phyloP scores from a whole-genome alignment of 148 eudicot genomes.

The Salicornia ramosissima region DNA sequence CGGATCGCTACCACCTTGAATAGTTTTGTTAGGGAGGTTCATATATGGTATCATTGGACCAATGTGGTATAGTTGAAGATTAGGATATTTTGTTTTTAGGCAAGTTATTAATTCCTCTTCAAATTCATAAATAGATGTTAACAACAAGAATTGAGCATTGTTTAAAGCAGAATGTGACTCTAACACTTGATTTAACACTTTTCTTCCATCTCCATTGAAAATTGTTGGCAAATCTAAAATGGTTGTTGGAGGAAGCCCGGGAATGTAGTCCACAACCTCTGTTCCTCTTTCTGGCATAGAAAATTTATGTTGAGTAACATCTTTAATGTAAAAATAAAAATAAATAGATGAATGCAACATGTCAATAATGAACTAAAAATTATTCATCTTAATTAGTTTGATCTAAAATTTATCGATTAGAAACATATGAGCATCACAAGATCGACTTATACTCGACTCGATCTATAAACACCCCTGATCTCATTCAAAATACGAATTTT shows the following conservation, averaged over 20 bases:
- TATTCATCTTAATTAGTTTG: too few relatives aligned
- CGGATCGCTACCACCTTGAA: neutral
- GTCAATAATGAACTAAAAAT: too few relatives aligned
- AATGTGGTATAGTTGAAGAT: slow-evolving; percentile 39
- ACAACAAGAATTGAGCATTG: slow-evolving; percentile 45
- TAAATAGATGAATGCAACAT: too few relatives aligned
- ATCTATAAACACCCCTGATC: too few relatives aligned
- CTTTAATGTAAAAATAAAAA: neutral
- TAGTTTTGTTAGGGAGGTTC: neutral
- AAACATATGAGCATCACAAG: too few relatives aligned
- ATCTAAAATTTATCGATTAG: too few relatives aligned
- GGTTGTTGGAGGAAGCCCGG: slow-evolving; percentile 52
- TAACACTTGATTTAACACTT: slow-evolving; percentile 1
- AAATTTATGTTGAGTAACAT: neutral
- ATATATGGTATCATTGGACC: slow-evolving; percentile 56
- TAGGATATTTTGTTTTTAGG: slow-evolving; percentile 26
- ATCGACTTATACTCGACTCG: too few relatives aligned
- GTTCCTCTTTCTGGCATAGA: slow-evolving; percentile 32
- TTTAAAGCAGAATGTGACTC: slow-evolving; percentile 23
- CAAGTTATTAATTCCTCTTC: slow-evolving; percentile 39
- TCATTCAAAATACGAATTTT: too few relatives aligned
- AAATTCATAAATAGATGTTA: slow-evolving; percentile 44
- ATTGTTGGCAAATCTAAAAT: slow-evolving; percentile 49
- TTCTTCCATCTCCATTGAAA: slow-evolving; percentile 30
- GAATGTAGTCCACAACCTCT: slow-evolving; percentile 52